phyloP scores from a whole-genome alignment of 2,329 filamentous ascomycete species.

The Cercospora sesami region DNA sequence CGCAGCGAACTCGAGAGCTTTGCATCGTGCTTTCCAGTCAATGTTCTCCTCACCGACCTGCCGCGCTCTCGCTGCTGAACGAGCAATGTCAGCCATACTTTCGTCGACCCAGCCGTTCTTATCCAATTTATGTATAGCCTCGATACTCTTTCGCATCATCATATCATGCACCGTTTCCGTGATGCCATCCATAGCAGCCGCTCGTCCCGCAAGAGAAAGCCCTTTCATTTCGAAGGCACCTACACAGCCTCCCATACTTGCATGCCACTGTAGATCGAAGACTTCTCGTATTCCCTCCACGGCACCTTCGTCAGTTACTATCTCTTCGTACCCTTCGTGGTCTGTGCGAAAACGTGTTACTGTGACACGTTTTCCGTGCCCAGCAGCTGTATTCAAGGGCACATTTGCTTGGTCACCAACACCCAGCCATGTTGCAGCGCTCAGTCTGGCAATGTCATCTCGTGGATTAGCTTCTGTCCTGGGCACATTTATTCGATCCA shows the following conservation, averaged over 20 bases:
- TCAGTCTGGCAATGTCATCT: slow-evolving; percentile 42
- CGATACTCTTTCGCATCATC: slow-evolving; percentile 26
- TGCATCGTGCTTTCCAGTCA: slow-evolving; percentile 37
- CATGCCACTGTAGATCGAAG: slow-evolving; percentile 49
- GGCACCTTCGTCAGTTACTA: slow-evolving; percentile 41
- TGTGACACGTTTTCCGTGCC: slow-evolving; percentile 41
- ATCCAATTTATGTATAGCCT: slow-evolving; percentile 24
- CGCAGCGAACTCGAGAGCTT: slow-evolving; percentile 36
- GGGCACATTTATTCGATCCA: slow-evolving; percentile 42
- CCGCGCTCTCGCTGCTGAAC: slow-evolving; percentile 12
- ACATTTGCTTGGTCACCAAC: slow-evolving; percentile 38
- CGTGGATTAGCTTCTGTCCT: slow-evolving; percentile 36
- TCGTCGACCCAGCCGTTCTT: slow-evolving; percentile 24
- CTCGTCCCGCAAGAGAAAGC: slow-evolving; percentile 15
- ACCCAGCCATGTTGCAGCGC: slow-evolving; percentile 47
- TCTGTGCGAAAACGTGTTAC: slow-evolving; percentile 45
- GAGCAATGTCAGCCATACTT: slow-evolving; percentile 28
- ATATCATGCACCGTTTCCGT: slow-evolving; percentile 28
- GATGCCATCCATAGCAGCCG: slow-evolving; percentile 4
- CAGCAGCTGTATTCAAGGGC: slow-evolving; percentile 40
- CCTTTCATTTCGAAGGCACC: slow-evolving; percentile 49
- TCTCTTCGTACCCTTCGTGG: slow-evolving; percentile 38
- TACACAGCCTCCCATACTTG: slow-evolving; percentile 44
- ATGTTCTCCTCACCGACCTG: slow-evolving; percentile 20
- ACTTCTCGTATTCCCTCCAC: slow-evolving; percentile 45